These are phyloP conservation scores for Psilocybe cubensis DNA, from an alignment of 768 basidiomycete genomes.

Conservation along the genomic window DNA sequence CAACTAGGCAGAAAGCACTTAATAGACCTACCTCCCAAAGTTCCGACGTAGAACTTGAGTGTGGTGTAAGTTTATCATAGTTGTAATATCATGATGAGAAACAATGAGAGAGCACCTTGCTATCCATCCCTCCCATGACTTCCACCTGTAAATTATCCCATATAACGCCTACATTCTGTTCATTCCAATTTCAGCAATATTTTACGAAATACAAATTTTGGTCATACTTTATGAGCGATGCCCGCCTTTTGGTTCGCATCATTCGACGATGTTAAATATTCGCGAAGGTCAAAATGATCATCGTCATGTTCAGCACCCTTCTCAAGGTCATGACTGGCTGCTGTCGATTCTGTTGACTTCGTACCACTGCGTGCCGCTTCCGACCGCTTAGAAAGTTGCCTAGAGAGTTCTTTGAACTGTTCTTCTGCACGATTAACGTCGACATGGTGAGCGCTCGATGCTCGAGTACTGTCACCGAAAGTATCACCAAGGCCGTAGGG, in stretches of 20 bases:
- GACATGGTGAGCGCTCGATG: conserved; percentile 35
- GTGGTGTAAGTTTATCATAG: background rate
- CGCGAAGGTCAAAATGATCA: conserved; percentile 62
- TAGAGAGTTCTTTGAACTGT: conserved; percentile 59
- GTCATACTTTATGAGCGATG: conserved; percentile 60
- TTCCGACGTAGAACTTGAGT: conserved; percentile 56
- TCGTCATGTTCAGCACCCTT: conserved; percentile 35
- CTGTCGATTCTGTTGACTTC: conserved; percentile 28
- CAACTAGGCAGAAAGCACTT: background rate
- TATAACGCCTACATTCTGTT: conserved; percentile 68
- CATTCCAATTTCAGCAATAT: background rate
- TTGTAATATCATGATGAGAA: background rate
- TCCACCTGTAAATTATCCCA: conserved; percentile 74
- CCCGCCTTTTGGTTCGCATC: conserved; percentile 68
- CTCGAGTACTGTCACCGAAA: conserved; percentile 3
- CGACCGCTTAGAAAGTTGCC: conserved; percentile 39
- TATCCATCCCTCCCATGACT: conserved; percentile 55
- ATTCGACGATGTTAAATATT: conserved; percentile 69
- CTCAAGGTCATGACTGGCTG: conserved; percentile 43
- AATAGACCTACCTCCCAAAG: conserved; percentile 57
- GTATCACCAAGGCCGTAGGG: background rate
- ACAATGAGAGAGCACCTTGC: no score
- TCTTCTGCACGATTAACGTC: conserved; percentile 54
- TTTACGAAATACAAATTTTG: background rate
- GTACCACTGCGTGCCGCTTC: conserved; percentile 22